Conservation (phyloP, 768 basidiomycete species). For the Panus rudis region DNA sequence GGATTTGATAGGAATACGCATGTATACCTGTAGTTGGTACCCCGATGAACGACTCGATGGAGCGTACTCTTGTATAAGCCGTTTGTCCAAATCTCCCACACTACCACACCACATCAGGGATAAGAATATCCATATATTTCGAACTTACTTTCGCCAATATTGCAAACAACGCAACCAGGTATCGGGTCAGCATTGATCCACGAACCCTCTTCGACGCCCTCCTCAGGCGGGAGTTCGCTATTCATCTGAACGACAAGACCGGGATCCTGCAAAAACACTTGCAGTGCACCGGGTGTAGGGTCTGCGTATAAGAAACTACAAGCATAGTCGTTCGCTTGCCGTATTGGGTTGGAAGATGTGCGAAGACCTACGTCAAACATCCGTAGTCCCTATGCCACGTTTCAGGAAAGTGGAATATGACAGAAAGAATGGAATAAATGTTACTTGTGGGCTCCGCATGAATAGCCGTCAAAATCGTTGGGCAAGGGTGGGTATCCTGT, state of each 20-base stretch:
- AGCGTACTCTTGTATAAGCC: constrained; percentile 84
- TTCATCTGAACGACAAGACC: constrained; percentile 22
- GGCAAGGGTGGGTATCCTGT: constrained; percentile 85
- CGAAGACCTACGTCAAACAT: constrained; percentile 62
- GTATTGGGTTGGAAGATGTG: background rate
- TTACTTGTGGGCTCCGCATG: constrained; percentile 88
- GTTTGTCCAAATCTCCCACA: constrained; percentile 92
- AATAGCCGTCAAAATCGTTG: constrained; percentile 70
- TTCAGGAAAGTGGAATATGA: too few relatives aligned
- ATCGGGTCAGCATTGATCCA: constrained; percentile 88
- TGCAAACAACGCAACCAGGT: constrained; percentile 79
- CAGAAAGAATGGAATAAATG: constrained; percentile 5
- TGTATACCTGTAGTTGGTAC: constrained; percentile 54
- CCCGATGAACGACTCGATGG: constrained; percentile 81
- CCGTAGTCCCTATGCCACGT: constrained; percentile 86
- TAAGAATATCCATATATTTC: background rate
- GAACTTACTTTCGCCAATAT: constrained; percentile 81
- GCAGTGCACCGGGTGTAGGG: constrained; percentile 70
- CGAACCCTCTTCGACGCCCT: constrained; percentile 48
- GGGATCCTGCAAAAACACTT: constrained; percentile 61
- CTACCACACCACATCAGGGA: constrained; percentile 26
- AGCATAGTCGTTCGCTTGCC: too few relatives aligned
- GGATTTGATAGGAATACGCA: background rate
- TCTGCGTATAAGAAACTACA: constrained; percentile 84
- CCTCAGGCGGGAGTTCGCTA: constrained; percentile 34